Base-by-base conservation (phyloP, 305 asterid species). In the Petunia hybrid region DNA sequence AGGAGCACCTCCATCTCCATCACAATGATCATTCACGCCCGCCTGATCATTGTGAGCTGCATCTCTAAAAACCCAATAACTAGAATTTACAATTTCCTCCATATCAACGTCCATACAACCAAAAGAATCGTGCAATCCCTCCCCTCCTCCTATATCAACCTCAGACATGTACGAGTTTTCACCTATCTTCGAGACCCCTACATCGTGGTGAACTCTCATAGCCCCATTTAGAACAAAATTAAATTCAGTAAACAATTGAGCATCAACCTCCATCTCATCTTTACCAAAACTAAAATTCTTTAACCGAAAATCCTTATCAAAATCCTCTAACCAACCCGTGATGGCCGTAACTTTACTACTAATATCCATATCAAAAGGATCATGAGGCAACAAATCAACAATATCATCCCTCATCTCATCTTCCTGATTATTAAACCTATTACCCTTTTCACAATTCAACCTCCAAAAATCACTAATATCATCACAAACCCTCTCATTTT, bases 281-380 rank as follows among this genome's bases (percentile, higher is more conserved):
- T 79, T 46, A 76, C 82, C 87, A 62, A 85, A 82, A 51, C 86
- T 91, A 62, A 76, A 82, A 82, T 84, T 64, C 13, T 79, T 82
- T 39, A 81, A 80, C 77, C 85, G 83, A 82, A 90, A 78, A 76
- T 83, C 83, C 31, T 61, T 78, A 31, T 83, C 82, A 55, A 83
- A 60, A 42, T 90, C 95, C 82, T 86, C 96, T 9, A 89, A 79
- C 91, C 85, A 89, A 76, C 87, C 88, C 31, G 86, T 81, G 70
- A 92, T 48, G 68, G 89, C 84, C 0, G 89, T 85, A 38, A 88
- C 66, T 10, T 88, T 85, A 77, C 90, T 83, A 63, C 82, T 68
- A 51, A 88, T 80, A 70, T 86, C 92, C 94, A 91, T 92, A 69
- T 80, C 93, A 56, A 94, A 91, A 36, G 94, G 95, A 88, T 94